These are phyloP conservation scores for Tremella mesenterica DNA, from an alignment of 768 basidiomycete species.

Conservation along the genomic window DNA sequence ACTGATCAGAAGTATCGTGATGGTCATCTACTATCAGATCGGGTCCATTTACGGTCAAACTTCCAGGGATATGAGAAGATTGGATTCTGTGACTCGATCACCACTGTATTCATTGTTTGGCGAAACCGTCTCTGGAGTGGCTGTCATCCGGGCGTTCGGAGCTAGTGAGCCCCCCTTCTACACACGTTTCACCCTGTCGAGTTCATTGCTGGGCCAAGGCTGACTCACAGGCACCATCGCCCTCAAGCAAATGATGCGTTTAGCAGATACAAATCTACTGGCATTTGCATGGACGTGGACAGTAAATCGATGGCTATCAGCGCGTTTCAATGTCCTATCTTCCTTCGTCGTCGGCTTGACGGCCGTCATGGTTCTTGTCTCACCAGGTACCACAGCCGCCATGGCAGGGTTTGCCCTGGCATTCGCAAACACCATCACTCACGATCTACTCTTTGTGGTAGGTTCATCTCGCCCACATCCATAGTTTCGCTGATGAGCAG, in stretches of 20 bases:
- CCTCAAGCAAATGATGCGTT: constrained; percentile 29
- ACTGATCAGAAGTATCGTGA: no score
- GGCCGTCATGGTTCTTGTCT: constrained; percentile 57
- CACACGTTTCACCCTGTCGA: not conserved
- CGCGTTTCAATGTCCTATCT: constrained; percentile 76
- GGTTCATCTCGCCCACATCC: no score
- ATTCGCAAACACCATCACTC: constrained; percentile 68
- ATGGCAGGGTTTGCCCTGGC: constrained; percentile 78
- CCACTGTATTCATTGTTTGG: constrained; percentile 53
- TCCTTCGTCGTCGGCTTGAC: constrained; percentile 64
- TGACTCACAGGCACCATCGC: constrained; percentile 29
- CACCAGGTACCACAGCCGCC: constrained; percentile 66
- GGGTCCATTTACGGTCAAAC: constrained; percentile 67
- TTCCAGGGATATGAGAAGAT: constrained; percentile 52
- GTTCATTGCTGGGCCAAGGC: not conserved
- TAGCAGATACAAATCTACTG: constrained; percentile 33
- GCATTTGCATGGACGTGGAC: constrained; percentile 64
- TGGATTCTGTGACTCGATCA: constrained; percentile 50
- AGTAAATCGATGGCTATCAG: constrained; percentile 70
- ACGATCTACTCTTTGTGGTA: constrained; percentile 55
- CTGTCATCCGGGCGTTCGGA: constrained; percentile 70
- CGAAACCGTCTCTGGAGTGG: constrained; percentile 52
- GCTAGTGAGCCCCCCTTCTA: no score
- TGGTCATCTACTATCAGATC: constrained; percentile 45
- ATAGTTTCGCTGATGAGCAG: constrained; percentile 45